Conservation (phyloP, 2,329 filamentous ascomycete species). For the Colletotrichum sp. region DNA sequence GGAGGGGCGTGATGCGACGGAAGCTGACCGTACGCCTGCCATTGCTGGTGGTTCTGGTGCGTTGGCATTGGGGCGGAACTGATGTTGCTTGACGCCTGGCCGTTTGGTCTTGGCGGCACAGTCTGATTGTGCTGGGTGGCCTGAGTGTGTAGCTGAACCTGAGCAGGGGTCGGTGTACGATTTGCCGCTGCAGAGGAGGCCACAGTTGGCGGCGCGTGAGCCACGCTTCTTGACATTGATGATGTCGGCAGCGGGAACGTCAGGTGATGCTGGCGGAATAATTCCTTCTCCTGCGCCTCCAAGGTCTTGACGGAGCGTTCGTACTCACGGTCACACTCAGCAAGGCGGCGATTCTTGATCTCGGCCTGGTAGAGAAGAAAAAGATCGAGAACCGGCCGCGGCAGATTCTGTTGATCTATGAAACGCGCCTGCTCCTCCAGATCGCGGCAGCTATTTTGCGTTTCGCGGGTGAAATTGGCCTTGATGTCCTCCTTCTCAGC, state of each 20-base stretch:
- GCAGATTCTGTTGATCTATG: neutral
- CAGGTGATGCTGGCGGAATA: conserved; percentile 4
- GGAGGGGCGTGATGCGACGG: neutral
- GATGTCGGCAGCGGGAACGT: neutral
- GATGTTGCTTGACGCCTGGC: neutral
- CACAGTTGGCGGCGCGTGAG: neutral
- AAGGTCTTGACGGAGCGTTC: neutral
- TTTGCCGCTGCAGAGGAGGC: neutral
- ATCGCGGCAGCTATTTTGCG: neutral
- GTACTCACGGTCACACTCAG: neutral
- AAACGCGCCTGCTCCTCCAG: neutral
- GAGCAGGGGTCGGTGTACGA: neutral
- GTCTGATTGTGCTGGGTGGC: neutral
- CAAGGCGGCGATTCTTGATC: conserved; percentile 2
- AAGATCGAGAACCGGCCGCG: neutral
- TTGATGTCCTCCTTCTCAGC: neutral
- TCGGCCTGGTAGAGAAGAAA: conserved; percentile 4
- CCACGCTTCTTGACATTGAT: neutral
- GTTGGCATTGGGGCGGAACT: conserved; percentile 6
- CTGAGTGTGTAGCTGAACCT: neutral
- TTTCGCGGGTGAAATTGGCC: neutral
- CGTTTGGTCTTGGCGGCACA: neutral
- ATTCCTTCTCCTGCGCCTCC: neutral
- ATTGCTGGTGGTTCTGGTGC: neutral
- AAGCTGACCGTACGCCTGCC: neutral